Conservation (phyloP, 129 eudicot species). For the Tagetes erecta region DNA sequence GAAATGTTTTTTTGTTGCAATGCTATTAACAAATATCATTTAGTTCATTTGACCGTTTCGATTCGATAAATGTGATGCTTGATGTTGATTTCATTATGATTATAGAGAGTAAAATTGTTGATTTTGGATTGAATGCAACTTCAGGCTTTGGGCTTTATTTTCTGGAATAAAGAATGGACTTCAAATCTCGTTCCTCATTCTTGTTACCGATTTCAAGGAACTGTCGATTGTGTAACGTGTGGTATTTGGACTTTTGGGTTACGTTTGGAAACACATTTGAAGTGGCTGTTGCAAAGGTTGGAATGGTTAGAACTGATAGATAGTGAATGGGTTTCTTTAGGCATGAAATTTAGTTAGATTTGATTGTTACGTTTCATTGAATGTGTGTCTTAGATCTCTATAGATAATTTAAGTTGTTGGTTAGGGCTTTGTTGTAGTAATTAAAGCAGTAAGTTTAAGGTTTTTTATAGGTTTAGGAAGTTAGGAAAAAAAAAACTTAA, state of each 20-base stretch:
- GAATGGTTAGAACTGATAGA: slow-evolving; percentile 34
- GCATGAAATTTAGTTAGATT: slow-evolving; percentile 40
- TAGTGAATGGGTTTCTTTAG: slow-evolving; percentile 24
- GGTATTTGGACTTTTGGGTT: slow-evolving; percentile 41
- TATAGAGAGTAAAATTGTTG: slow-evolving; percentile 14
- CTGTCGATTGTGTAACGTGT: slow-evolving; percentile 34
- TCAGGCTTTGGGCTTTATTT: slow-evolving; percentile 43
- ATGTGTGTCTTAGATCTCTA: slow-evolving; percentile 20
- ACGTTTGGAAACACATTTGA: slow-evolving; percentile 40
- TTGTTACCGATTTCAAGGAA: slow-evolving; percentile 32
- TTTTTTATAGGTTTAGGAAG: slow-evolving; percentile 13
- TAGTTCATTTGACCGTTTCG: not conserved
- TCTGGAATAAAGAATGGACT: slow-evolving; percentile 41
- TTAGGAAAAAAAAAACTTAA: slow-evolving; percentile 1
- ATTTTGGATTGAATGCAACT: slow-evolving; percentile 13
- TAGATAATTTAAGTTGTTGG: slow-evolving; percentile 7
- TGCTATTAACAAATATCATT: not conserved
- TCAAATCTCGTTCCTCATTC: slow-evolving; percentile 32
- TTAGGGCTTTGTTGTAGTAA: slow-evolving; percentile 21
- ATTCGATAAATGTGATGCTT: not conserved
- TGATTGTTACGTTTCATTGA: slow-evolving; percentile 11
- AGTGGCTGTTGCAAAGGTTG: slow-evolving; percentile 36
- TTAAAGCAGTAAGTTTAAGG: slow-evolving; percentile 12
- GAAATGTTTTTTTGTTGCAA: slow-evolving; percentile 16
- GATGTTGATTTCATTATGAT: not conserved